Base-by-base conservation (phyloP, 2,329 filamentous ascomycete species). In the Xylariales sp. region DNA sequence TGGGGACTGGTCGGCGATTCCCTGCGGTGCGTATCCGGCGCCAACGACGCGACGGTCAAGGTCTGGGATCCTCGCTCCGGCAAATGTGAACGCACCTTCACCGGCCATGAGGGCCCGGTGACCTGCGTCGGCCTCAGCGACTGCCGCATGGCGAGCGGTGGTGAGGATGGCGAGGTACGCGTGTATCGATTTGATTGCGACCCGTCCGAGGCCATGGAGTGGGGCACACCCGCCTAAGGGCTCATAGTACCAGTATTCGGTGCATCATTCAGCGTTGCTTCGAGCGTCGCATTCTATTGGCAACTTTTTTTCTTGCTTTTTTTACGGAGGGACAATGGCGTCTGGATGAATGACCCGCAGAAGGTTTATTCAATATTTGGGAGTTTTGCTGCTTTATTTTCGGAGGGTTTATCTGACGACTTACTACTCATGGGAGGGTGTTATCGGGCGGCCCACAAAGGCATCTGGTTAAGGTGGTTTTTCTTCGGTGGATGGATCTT, bases 111-210 rank as follows among this genome's bases (percentile, higher is more conserved):
- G 2, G 91, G 88, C 0, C 90, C 93, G 0, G 89, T 97, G 4
- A 97, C 90, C 4, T 97, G 91, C 57, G 85, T 97, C 27, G 90
- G 87, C 2, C 69, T 98, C 6, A 94, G 88, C 52, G 93, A 97
- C 57, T 87, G 83, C 51, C 77, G 87, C 28, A 85, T 98, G 70
- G 87, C 88, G 20, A 95, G 86, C 51, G 93, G 90, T 5, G 88
- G 91, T 53, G 93, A 97, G 61, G 93, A 98, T 58, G 88, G 88
- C 46, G 89, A 95, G 52, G 87, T 96, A 23, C 73, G 90, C 37
- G 73, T 98, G 53, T 89, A 90, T 60, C 86, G 81, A 52, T 91
- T 90, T 54, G 75, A 79, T 46, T 70, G 67, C 15, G 67, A 72
- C 37, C 55, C 52, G 8, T 50, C 48, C 11, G 61, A 63, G 29